phyloP scores from a whole-genome alignment of 2,329 filamentous ascomycete species.

The Xylariaceae sp. region DNA sequence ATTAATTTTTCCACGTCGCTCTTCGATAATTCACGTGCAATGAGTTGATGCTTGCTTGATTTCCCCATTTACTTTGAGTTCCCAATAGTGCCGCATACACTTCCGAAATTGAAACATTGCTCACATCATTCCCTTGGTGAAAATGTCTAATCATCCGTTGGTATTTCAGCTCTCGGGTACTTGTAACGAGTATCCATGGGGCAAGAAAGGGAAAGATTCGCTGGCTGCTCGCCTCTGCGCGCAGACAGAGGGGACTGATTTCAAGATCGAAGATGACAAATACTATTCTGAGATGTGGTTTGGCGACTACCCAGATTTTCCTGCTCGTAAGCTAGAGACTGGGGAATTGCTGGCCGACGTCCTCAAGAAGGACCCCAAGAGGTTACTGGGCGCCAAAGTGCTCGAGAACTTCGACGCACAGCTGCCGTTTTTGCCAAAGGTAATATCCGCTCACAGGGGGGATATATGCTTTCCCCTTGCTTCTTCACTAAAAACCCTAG shows the following conservation, averaged over 20 bases:
- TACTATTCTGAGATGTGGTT: constrained; percentile 70
- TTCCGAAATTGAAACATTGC: background rate
- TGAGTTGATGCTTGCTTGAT: background rate
- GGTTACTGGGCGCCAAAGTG: constrained; percentile 60
- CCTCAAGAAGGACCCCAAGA: constrained; percentile 56
- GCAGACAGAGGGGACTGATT: constrained; percentile 59
- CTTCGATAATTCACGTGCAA: background rate
- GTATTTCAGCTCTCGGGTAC: constrained; percentile 45
- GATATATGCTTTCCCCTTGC: no score
- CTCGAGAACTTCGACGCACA: constrained; percentile 59
- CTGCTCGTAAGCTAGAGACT: constrained; percentile 58
- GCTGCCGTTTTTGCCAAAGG: constrained; percentile 69
- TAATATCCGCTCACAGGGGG: no score
- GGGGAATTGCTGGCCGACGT: constrained; percentile 63
- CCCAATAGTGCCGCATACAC: background rate
- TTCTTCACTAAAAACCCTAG: no score
- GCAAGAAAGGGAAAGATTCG: constrained; percentile 62
- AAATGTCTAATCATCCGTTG: constrained; percentile 9
- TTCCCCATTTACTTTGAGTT: background rate
- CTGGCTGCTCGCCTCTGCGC: constrained; percentile 62
- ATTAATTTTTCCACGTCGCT: background rate
- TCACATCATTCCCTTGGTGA: background rate
- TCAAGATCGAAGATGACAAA: constrained; percentile 60
- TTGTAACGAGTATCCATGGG: constrained; percentile 65
- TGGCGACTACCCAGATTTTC: constrained; percentile 69